Base-by-base conservation (phyloP, 1,284 basidiomycete genomes). In the Volvariella volvacea region DNA sequence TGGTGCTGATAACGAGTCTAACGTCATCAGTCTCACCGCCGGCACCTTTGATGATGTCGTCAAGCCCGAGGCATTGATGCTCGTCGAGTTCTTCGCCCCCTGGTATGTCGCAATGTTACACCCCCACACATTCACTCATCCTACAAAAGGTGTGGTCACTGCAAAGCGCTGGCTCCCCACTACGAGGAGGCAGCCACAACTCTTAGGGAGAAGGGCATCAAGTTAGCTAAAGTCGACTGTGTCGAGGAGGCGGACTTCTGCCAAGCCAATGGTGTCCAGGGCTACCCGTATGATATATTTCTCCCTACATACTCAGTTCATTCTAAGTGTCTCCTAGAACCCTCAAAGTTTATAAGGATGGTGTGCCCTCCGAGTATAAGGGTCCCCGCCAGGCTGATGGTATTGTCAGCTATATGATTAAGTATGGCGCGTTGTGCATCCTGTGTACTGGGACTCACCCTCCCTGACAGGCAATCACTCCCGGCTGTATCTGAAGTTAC, bases 351-450 rank as follows among this genome's bases (percentile, higher is more conserved):
- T 99, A 94, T 83, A 85, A 86, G 55, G 78, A 88, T 51, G 96
- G 95, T 48, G 77, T 78, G 34, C 63, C 83, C 36, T 62, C 72
- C 17, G 87, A 92, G 44, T 99, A 99, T 69, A 67, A 62, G 50
- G 96, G 96, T 40, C 87, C 92, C 37, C 79, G 96, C 48, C 92
- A 97, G 68, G 85, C 92, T 14, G 96, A 99, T 54, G 95, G 96
- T 22, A 99, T 99, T 59, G 74, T 98, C 63, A 85, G 83, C 62
- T 98, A 98, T 76, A 98, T 99, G 96, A 66, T 80, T 73, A 98
- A 99, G 93, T 93, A 53, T 56, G 86, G 71, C 16, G 12, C 17
- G 16, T 25, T 15, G n/a, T 30, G 19, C 19, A 2, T 31, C 36
- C 6, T 4, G 40, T 6, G 38, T 10, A 38, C 41, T 48, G 10